Percentiles rank a stretch among this genome's conserved stretches.
Conservation (phyloP, 768 basidiomycete species). For the Amanita exitialis region DNA sequence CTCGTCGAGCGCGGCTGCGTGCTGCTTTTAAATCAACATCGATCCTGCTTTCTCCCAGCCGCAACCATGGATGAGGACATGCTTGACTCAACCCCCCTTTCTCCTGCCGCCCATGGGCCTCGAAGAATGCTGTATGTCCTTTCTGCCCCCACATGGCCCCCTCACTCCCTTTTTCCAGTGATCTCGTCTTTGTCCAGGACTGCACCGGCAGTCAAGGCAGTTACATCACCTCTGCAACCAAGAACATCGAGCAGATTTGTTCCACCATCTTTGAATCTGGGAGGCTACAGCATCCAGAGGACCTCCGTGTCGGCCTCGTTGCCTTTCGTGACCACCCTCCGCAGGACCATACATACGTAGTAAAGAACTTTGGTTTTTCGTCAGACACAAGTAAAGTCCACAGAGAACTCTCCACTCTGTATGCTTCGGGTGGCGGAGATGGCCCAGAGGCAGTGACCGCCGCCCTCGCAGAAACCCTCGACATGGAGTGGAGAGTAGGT, state of each 20-base stretch:
- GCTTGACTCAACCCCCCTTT: conserved; percentile 29
- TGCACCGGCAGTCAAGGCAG: conserved; percentile 89
- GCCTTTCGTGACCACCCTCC: conserved; percentile 97
- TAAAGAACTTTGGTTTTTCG: conserved; percentile 91
- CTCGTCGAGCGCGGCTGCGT: conserved; percentile 1
- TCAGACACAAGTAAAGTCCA: conserved; percentile 86
- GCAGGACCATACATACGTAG: conserved; percentile 92
- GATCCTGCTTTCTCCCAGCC: background rate
- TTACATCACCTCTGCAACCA: conserved; percentile 89
- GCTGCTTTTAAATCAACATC: background rate
- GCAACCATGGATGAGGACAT: conserved; percentile 68
- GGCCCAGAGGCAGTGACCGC: conserved; percentile 97
- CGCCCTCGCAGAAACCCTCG: conserved; percentile 74
- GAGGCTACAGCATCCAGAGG: conserved; percentile 77
- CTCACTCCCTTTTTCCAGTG: conserved; percentile 33
- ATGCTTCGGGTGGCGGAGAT: conserved; percentile 88
- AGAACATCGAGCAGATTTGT: conserved; percentile 94
- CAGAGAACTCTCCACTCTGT: conserved; percentile 70
- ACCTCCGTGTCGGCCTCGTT: conserved; percentile 85
- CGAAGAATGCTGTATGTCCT: conserved; percentile 69
- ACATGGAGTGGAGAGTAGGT: conserved; percentile 82
- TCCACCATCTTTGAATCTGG: conserved; percentile 92
- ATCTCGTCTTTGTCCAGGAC: conserved; percentile 92
- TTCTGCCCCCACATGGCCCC: background rate
- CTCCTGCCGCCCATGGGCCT: conserved; percentile 19